Evolutionary conservation across 2,329 filamentous ascomycete genomes (phyloP).

Genomic region (Cercospora sp.): DNA sequence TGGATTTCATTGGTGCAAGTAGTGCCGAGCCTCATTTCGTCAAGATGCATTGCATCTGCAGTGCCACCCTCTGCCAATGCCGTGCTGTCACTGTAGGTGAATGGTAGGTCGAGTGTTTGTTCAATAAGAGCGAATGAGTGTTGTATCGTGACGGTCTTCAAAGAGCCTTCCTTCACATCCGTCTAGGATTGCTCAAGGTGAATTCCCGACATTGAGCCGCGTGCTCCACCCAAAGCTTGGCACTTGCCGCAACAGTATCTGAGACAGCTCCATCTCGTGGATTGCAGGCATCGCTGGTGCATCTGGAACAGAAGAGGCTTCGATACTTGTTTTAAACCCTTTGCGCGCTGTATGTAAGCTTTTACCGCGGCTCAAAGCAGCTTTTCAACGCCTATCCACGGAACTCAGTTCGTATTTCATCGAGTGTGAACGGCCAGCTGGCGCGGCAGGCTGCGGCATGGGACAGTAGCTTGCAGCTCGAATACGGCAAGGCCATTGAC

Average conservation of each 20-base stretch:
- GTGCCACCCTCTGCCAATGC: not conserved
- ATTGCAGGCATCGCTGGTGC: slow-evolving; percentile 8
- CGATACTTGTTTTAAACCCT: not conserved
- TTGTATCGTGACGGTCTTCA: not conserved
- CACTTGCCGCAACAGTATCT: slow-evolving; percentile 3
- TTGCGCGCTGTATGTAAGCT: not conserved
- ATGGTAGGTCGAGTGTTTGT: not conserved
- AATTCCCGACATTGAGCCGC: not conserved
- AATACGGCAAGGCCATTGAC: not conserved
- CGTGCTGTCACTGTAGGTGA: not conserved
- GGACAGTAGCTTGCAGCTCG: slow-evolving; percentile 3
- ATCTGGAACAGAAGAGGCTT: slow-evolving; percentile 3
- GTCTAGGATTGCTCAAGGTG: not conserved
- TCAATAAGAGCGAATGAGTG: not conserved
- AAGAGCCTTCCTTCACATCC: not conserved
- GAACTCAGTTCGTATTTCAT: not conserved
- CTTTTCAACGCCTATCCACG: not conserved
- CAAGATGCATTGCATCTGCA: not conserved
- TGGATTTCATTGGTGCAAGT: slow-evolving; percentile 4
- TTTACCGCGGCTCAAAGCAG: not conserved
- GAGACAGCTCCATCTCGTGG: slow-evolving; percentile 1
- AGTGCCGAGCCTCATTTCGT: slow-evolving; percentile 18
- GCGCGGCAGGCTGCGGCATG: not conserved
- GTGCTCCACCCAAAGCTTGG: slow-evolving; percentile 12
- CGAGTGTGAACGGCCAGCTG: not conserved